Base-by-base conservation (phyloP, 768 basidiomycete genomes). In the Auriscalpium orientale region DNA sequence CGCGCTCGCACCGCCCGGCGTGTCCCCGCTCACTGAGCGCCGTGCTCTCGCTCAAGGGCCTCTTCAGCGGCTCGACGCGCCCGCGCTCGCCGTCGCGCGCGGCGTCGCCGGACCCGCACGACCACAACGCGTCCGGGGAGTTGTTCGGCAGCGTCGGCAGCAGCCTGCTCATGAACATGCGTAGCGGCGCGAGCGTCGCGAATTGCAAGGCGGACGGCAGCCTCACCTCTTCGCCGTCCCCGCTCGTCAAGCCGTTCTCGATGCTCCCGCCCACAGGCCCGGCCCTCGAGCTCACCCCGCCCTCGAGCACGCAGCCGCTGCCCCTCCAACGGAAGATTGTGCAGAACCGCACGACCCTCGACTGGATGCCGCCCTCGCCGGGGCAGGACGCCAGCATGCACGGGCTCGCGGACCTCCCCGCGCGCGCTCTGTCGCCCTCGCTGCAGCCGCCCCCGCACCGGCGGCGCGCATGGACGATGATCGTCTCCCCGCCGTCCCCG, bases 1-100 rank as follows among this genome's bases (percentile, higher is more conserved):
- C 74, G 6, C 59, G 61, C 46, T 58, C 61, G n/a, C n/a, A n/a
- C n/a, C 58, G 60, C 49, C 59, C 64, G n/a, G 57, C 49, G 45
- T 55, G 64, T 9, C 62, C 64, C 12, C 64, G 59, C 18, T 53
- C 62, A 11, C 57, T 46, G 3, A 52, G 59, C 50, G 75, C 80
- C 10, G 80, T 85, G 16, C 77, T 82, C 6, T 76, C 83, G 2
- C 67, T 87, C 46, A 85, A 82, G 63, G 79, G 81, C 10, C 66
- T 88, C 34, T 85, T 86, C 61, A 69, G 74, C 34, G 70, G 68
- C 15, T 62, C 69, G 12, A 67, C 66, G 34, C 79, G 84, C 6
- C 81, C 83, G 36, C 78, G 82, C 4, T 83, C 84, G 4, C 70
- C 74, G 3, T 83, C 83, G 16, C 74, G 77, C 40, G 73, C 68